Evolutionary conservation across 2,329 filamentous ascomycete species (phyloP), one percentile per base, ranked within the genome.

Genomic region (Incumbomyces delicatus): DNA sequence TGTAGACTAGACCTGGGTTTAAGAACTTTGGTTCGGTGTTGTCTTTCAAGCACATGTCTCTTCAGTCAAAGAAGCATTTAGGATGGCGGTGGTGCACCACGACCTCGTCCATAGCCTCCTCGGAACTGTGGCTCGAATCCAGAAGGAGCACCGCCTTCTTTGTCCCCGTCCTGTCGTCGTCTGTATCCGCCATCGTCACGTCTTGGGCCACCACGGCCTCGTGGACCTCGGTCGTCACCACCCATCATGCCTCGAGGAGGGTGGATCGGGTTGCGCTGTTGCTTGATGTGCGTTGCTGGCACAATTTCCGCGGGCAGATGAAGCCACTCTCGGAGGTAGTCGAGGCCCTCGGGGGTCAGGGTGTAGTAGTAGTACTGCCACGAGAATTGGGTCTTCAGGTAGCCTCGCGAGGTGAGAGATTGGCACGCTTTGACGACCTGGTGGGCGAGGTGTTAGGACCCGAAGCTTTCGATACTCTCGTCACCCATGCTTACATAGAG

Each of bases 321-420:
- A 64, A 98, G 89, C 92, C 92, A 98, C 80, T 98, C 92, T 70
- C 92, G 90, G 72, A 98, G 89, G 82, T 98, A 98, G 79, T 96
- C 90, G 71, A 98, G 90, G 76, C 92, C 92, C 81, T 96, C 89
- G 68, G 89, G 87, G 71, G 90, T 95, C 74, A 98, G 84, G 74
- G 92, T 95, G 84, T 98, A 98, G 86, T 98, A 98, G 85, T 96
- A 95, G 81, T 89, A 95, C 77, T 95, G 88, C 88, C 88, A 95
- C 61, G 88, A 95, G 85, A 98, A 98, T 75, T 94, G 92, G 64
- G 92, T 98, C 87, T 98, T 98, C 76, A 98, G 82, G 75, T 87
- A 96, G 70, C 90, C 90, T 71, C 92, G 90, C 63, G 89, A 95
- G 77, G 83, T 94, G 68, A 98, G 83, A 58, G 92, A 98, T 80